These are phyloP conservation scores for Ilyonectria mors-panacis DNA, from an alignment of 2,329 filamentous ascomycete species.

Conservation along the genomic window DNA sequence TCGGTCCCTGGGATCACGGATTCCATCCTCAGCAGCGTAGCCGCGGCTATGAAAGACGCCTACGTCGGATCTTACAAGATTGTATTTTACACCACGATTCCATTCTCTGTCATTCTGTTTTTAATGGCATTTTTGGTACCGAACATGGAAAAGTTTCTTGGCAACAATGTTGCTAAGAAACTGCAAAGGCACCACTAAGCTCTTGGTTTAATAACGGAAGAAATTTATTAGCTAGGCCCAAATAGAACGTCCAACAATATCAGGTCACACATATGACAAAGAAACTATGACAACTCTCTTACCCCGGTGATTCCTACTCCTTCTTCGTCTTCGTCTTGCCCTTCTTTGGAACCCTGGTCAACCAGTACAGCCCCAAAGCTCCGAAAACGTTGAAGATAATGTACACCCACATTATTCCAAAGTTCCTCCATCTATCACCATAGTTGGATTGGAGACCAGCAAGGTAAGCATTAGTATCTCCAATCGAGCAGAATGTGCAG, in stretches of 20 bases:
- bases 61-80: constrained; percentile 59
- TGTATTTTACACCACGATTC: constrained; percentile 59
- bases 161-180: constrained; percentile 61
- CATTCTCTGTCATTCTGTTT: constrained; percentile 57
- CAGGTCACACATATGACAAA: background rate
- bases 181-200: constrained; percentile 48
- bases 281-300: background rate
- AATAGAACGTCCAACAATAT: background rate
- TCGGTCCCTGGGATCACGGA: constrained; percentile 54
- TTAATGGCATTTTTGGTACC: constrained; percentile 56
- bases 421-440: constrained; percentile 76
- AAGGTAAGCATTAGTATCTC: constrained; percentile 68
- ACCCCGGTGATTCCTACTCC: background rate
- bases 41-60: constrained; percentile 53
- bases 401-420: constrained; percentile 74
- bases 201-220: background rate
- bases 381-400: constrained; percentile 71
- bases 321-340: constrained; percentile 47
- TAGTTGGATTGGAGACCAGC: constrained; percentile 66
- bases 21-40: constrained; percentile 51
- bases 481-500: constrained; percentile 71
- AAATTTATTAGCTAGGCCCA: background rate
- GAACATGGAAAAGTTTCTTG: constrained; percentile 61
- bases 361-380: constrained; percentile 70
- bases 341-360: constrained; percentile 64